These are phyloP conservation scores for Trichophyton benhamiae DNA, from an alignment of 2,329 filamentous ascomycete genomes.

Conservation along the genomic window DNA sequence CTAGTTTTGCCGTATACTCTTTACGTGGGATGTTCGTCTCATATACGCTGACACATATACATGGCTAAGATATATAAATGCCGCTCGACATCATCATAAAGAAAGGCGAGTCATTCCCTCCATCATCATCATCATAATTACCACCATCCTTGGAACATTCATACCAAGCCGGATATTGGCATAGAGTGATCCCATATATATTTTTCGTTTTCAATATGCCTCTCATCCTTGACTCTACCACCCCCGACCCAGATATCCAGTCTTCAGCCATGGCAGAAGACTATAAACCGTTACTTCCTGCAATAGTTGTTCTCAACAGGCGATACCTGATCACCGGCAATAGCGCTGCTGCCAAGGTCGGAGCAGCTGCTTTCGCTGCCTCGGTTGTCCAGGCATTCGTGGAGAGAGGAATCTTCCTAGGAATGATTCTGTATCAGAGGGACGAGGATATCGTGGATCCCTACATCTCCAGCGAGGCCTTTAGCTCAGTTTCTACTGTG, in stretches of 20 bases:
- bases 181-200: neutral
- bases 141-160: neutral
- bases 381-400: neutral
- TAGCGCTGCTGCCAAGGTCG: neutral
- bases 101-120: neutral
- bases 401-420: neutral
- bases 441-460: neutral
- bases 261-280: neutral
- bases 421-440: neutral
- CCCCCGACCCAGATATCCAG: neutral
- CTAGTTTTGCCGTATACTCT: neutral
- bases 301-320: constrained; percentile 1
- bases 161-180: neutral
- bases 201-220: neutral
- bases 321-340: constrained; percentile 1
- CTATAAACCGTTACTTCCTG: neutral
- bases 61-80: neutral
- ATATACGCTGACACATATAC: neutral
- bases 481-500: neutral
- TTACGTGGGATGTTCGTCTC: neutral
- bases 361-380: neutral
- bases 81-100: neutral
- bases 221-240: neutral
- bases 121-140: neutral
- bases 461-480: neutral